A percentile compares a stretch with the other conserved stretches of the same genome.
phyloP scores from a whole-genome alignment of 352 stramenopile species.

The Discostella stelligera region DNA sequence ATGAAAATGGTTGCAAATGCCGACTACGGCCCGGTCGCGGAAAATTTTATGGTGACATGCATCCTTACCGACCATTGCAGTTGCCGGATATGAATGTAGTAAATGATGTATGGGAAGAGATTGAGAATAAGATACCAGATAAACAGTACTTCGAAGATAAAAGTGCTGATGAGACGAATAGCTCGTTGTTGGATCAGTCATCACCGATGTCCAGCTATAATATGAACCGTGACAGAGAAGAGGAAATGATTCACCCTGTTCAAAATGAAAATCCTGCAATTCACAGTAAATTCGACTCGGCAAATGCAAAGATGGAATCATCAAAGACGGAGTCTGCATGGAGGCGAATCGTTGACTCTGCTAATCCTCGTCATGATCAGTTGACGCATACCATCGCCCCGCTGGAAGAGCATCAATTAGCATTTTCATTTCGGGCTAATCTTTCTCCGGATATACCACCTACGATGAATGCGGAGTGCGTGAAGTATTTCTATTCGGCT shows the following conservation, averaged over 20 bases:
- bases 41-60: constrained; percentile 34
- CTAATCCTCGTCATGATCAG: constrained; percentile 18
- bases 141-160: constrained; percentile 1
- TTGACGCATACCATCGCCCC: background rate
- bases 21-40: constrained; percentile 8
- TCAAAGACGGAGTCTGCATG: constrained; percentile 25
- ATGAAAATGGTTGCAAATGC: constrained; percentile 5
- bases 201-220: too few relatives aligned
- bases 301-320: constrained; percentile 5
- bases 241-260: too few relatives aligned
- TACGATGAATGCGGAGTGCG: constrained; percentile 56
- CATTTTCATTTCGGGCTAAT: constrained; percentile 68
- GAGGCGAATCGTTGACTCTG: constrained; percentile 32
- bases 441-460: constrained; percentile 56
- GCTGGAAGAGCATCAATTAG: constrained; percentile 42
- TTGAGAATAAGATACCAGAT: constrained; percentile 7
- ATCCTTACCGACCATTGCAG: constrained; percentile 40
- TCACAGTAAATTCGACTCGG: background rate
- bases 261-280: too few relatives aligned
- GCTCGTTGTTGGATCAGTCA: too few relatives aligned
- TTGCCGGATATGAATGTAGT: constrained; percentile 38
- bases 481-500: constrained; percentile 75
- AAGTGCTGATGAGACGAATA: background rate
- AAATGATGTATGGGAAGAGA: constrained; percentile 13
- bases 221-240: constrained; percentile 2